Base-by-base conservation (phyloP, 345 rosid species). In the Bruguiera parviflora region DNA sequence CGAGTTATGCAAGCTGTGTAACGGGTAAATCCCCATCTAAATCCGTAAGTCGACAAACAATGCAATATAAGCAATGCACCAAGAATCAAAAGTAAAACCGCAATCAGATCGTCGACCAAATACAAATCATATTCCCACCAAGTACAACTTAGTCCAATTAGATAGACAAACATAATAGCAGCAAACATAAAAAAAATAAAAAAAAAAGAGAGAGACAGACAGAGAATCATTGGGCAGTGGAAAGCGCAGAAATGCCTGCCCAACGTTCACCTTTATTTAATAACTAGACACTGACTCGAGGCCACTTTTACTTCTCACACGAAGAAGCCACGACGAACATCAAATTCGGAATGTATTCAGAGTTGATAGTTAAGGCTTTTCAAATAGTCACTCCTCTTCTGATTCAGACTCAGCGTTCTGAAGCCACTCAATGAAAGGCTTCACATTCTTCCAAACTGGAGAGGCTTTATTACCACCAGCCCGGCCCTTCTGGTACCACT, bases 401-500 rank as follows among this genome's bases (percentile, higher is more conserved):
- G 96, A 68, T 68, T 91, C 97, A 0, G 98, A 93, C 74, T 93
- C 98, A 0, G 97, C 98, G 66, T 64, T 88, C 86, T 87, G 79
- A 16, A 93, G 94, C 98, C 98, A 93, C 81, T 81, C 94, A 0
- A 85, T 78, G 58, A 93, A 85, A 21, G 98, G 97, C 78, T 85
- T 80, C 2, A 70, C 78, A 72, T 80, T 83, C 84, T 91, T 91
- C 95, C 91, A 88, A 21, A 93, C 65, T 55, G 69, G 74, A 0
- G 84, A 82, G 75, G 61, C 71, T 71, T 85, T 89, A 57, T 77
- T 83, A 57, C 25, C 77, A 33, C 94, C 87, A 5, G n/a, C 69
- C 15, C 85, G 25, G 55, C 97, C 98, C 64, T 84, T 65, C 56
- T 75, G 24, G 78, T 85, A 91, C 98, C 98, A 93, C 67, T 85